A percentile compares a stretch with the other conserved stretches of the same genome.
Conservation (phyloP, 805 yeast species). For the Yarrowia alimentaria region DNA sequence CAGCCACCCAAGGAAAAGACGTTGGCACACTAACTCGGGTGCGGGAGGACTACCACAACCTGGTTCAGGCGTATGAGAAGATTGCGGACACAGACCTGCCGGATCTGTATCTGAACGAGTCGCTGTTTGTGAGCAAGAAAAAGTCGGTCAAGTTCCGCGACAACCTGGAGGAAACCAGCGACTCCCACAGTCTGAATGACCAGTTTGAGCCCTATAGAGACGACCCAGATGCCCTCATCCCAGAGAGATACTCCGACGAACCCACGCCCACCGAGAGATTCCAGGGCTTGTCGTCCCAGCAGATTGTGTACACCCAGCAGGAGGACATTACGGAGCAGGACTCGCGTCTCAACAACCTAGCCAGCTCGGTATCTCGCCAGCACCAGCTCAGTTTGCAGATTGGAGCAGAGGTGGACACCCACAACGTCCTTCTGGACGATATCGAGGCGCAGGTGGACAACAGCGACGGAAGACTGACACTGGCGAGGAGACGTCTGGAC, state of each 20-base stretch:
- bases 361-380: slow-evolving; percentile 42
- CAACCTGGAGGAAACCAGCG: slow-evolving; percentile 15
- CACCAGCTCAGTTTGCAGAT: slow-evolving; percentile 43
- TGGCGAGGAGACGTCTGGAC: slow-evolving; percentile 41
- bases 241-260: slow-evolving; percentile 18
- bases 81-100: slow-evolving; percentile 14
- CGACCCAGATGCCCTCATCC: slow-evolving; percentile 33
- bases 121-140: slow-evolving; percentile 16
- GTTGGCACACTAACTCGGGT: slow-evolving; percentile 27
- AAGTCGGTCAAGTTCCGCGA: slow-evolving; percentile 25
- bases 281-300: slow-evolving; percentile 21
- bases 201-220: slow-evolving; percentile 36
- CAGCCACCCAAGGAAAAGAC: slow-evolving; percentile 14
- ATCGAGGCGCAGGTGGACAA: slow-evolving; percentile 43
- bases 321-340: slow-evolving; percentile 42
- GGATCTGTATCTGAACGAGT: slow-evolving; percentile 25
- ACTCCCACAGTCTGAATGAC: slow-evolving; percentile 11
- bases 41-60: slow-evolving; percentile 21
- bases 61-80: slow-evolving; percentile 22
- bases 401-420: slow-evolving; percentile 42
- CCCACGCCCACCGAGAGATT: slow-evolving; percentile 22
- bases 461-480: slow-evolving; percentile 38
- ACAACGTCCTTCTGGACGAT: slow-evolving; percentile 41
- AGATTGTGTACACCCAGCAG: slow-evolving; percentile 34
- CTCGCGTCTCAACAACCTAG: slow-evolving; percentile 40